phyloP scores from a whole-genome alignment of 176 grass and related monocot genomes.

The Oryza meyeriana region DNA sequence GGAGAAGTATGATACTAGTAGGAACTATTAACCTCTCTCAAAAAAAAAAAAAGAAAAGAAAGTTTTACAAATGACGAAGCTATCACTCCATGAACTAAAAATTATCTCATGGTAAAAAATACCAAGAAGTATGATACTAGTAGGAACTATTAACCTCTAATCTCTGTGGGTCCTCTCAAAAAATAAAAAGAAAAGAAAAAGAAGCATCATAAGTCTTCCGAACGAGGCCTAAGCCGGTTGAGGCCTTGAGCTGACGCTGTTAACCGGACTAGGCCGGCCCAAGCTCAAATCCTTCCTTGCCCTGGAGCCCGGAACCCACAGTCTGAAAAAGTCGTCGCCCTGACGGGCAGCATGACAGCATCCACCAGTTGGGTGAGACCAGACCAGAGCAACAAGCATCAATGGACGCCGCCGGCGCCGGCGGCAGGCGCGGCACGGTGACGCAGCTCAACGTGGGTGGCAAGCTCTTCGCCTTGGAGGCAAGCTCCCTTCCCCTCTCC shows the following conservation, averaged over 20 bases:
- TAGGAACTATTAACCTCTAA: no score
- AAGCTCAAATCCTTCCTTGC: neutral
- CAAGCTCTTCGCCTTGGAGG: conserved; percentile 56
- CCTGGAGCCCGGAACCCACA: no score
- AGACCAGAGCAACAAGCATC: neutral
- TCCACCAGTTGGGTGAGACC: neutral
- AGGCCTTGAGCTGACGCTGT: neutral
- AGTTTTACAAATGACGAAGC: neutral
- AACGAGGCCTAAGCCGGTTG: neutral
- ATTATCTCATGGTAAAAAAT: neutral
- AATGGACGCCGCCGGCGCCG: conserved; percentile 23
- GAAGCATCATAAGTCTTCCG: no score
- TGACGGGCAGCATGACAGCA: neutral
- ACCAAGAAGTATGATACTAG: neutral
- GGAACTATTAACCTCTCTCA: neutral
- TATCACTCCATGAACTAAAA: neutral
- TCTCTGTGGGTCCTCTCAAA: no score
- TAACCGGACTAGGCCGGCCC: neutral
- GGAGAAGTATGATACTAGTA: no score
- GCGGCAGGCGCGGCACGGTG: conserved; percentile 8
- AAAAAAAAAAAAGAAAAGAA: neutral
- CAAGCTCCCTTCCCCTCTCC: conserved; percentile 36
- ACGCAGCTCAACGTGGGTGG: conserved; percentile 76
- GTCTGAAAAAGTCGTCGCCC: neutral
- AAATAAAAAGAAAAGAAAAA: neutral